phyloP scores from a whole-genome alignment of 768 basidiomycete species.

The Tricholoma terreum region DNA sequence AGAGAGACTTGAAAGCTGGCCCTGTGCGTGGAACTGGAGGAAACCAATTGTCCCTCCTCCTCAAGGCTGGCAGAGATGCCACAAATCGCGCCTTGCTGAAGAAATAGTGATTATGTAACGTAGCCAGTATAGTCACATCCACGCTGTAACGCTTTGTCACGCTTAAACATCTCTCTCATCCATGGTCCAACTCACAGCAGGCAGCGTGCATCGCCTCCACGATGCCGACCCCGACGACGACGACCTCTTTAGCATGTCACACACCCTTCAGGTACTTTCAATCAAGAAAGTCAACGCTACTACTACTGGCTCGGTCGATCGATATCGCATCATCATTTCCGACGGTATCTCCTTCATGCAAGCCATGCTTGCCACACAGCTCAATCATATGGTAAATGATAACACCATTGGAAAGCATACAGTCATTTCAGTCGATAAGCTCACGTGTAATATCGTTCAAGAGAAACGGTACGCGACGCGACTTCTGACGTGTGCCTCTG shows the following conservation, averaged over 20 bases:
- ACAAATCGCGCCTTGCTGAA: conserved; percentile 62
- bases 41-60: conserved; percentile 71
- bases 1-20: conserved; percentile 34
- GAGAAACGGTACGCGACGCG: conserved; percentile 65
- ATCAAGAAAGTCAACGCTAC: conserved; percentile 67
- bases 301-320: conserved; percentile 39
- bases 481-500: conserved; percentile 3
- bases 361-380: conserved; percentile 92
- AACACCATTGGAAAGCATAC: conserved; percentile 62
- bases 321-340: conserved; percentile 82
- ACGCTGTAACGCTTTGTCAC: conserved; percentile 1
- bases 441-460: conserved; percentile 82
- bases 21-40: conserved; percentile 87
- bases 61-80: conserved; percentile 90
- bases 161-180: not conserved
- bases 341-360: conserved; percentile 87
- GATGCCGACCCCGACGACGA: conserved; percentile 42
- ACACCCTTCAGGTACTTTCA: conserved; percentile 76
- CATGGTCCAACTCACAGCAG: conserved; percentile 50
- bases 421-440: conserved; percentile 66
- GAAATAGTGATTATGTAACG: conserved; percentile 13
- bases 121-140: conserved; percentile 1
- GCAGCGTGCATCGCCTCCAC: conserved; percentile 51
- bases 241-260: conserved; percentile 39
- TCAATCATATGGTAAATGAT: conserved; percentile 71